Base-by-base conservation (phyloP, 768 basidiomycete genomes). In the Kockovaella imperatae region DNA sequence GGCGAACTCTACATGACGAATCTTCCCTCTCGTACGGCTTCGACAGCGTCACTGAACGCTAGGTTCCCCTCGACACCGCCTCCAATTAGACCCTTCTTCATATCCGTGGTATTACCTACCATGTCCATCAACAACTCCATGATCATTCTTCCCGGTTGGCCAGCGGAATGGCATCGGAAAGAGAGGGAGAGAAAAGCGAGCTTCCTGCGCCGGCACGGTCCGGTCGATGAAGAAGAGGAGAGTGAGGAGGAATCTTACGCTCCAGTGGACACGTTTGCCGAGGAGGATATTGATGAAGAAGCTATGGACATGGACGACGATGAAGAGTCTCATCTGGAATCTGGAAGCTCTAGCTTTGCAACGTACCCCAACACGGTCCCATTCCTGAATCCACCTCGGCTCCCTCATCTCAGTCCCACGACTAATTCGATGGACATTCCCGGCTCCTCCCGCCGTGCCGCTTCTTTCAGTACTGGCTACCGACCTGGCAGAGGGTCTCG, bases 91-190 rank as follows among this genome's bases (percentile, higher is more conserved):
- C 57, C 62, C 8, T 67, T 62, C 49, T 24, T 35, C 1, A 41
- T 70, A 21, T 52, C 51, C 14, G 41, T 57, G 5, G 57, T 52
- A 6, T 50, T 70, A 4, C 61, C 60, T 3, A 57, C 60, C 13
- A 25, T 54, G 13, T 59, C 62, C 8, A 70, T 70, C 60, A 70
- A 70, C 48, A 70, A 70, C 35, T 60, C 64, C 21, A 51, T 70
- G 23, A 42, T 63, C 24, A 38, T 70, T 17, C 55, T 68, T 4
- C 69, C 69, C 15, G 32, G 41, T 15, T 65, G 49, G 47, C 63
- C 63, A 2, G 20, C 14, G 3, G 55, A 53, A 43, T 65, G 63
- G 63, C 44, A 24, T 7, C 45, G 56, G n/a, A 20, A 32, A 13
- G 38, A 49, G 24, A 36, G 50, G 31, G 42, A 39, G 29, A 43